A percentile compares a stretch with the other conserved stretches of the same genome.
These are phyloP conservation scores for Rhododendron ovatum DNA, from an alignment of 148 eudicot species.

Conservation along the genomic window DNA sequence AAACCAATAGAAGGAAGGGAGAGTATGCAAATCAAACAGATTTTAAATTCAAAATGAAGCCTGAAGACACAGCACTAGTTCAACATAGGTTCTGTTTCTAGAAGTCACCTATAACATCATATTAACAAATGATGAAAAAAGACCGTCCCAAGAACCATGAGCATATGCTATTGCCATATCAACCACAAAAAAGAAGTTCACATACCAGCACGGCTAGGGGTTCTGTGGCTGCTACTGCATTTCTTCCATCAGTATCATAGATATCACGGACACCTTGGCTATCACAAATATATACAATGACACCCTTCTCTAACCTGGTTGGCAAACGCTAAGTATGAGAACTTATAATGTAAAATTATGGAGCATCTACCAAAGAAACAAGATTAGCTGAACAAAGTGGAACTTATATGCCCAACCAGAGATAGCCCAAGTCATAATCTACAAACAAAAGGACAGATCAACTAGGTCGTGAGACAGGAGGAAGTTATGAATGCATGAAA, in stretches of 20 bases:
- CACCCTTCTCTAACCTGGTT: slow-evolving; percentile 92
- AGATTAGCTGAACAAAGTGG: neutral
- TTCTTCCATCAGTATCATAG: slow-evolving; percentile 93
- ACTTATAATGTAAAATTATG: neutral
- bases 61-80: neutral
- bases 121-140: neutral
- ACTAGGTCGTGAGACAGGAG: neutral
- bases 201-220: slow-evolving; percentile 94
- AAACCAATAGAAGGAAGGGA: neutral
- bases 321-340: slow-evolving; percentile 14
- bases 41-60: neutral
- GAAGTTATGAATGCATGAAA: neutral
- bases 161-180: neutral
- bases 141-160: neutral
- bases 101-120: neutral
- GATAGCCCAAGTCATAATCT: neutral
- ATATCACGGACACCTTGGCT: slow-evolving; percentile 95
- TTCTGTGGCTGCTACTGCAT: slow-evolving; percentile 79
- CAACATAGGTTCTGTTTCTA: neutral
- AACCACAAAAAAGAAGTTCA: neutral
- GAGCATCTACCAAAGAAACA: neutral
- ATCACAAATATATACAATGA: slow-evolving; percentile 92
- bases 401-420: neutral
- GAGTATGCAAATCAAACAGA: neutral
- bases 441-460: neutral